phyloP scores from a whole-genome alignment of 306 rosid genomes.

The Oxytropis ochrocephala region DNA sequence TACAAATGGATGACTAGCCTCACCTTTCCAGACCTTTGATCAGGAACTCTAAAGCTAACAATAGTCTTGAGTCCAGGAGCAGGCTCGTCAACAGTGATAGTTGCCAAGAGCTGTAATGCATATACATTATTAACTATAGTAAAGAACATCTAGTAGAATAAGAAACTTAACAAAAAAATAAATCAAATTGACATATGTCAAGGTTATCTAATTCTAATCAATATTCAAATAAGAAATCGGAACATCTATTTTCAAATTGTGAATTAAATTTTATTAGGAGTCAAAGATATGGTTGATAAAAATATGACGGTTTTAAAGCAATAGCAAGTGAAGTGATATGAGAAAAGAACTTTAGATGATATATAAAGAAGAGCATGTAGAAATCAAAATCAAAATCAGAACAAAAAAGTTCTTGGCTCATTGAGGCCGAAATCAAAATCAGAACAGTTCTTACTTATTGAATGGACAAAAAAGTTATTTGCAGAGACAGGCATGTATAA shows the following conservation, averaged over 20 bases:
- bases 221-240: too few species aligned
- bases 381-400: too few species aligned
- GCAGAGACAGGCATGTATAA: background rate
- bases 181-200: background rate
- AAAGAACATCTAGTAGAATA: background rate
- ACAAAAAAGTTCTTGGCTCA: too few species aligned
- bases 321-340: too few species aligned
- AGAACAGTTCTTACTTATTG: background rate
- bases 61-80: slow-evolving; percentile 81
- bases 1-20: slow-evolving; percentile 1
- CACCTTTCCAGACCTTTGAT: slow-evolving; percentile 93
- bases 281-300: too few species aligned
- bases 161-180: background rate
- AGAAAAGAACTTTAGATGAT: too few species aligned
- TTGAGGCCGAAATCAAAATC: background rate
- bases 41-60: slow-evolving; percentile 70
- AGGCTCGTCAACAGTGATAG: slow-evolving; percentile 65
- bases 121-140: background rate
- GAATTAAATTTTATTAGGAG: too few species aligned
- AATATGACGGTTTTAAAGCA: too few species aligned
- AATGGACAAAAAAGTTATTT: background rate
- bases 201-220: too few species aligned
- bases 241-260: too few species aligned
- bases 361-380: too few species aligned
- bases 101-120: slow-evolving; percentile 54